A percentile compares a stretch with the other conserved stretches of the same genome.
These are phyloP conservation scores for Leccinum uliginosum DNA, from an alignment of 768 basidiomycete species.

Conservation along the genomic window DNA sequence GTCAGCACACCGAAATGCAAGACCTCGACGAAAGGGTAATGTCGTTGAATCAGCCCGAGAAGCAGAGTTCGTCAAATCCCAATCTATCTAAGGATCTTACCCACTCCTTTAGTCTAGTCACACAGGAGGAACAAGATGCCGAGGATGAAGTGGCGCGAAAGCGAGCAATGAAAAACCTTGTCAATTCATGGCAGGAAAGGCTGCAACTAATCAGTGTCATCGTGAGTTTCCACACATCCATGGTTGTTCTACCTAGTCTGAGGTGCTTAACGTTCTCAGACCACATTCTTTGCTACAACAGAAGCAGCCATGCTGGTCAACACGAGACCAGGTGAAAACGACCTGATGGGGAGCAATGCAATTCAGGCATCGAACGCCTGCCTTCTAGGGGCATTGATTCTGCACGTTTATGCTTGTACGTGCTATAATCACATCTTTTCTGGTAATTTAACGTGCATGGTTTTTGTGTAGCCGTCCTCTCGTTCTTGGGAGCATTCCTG, in stretches of 20 bases:
- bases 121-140: constrained; percentile 48
- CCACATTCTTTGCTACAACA: constrained; percentile 59
- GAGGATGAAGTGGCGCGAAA: constrained; percentile 42
- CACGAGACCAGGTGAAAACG: constrained; percentile 30
- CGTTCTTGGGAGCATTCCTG: constrained; percentile 55
- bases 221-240: constrained; percentile 34
- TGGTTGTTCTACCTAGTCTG: neutral
- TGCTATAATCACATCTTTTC: constrained; percentile 2
- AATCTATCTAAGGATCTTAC: neutral
- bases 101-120: constrained; percentile 26
- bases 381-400: constrained; percentile 48
- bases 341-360: constrained; percentile 8
- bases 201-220: constrained; percentile 58
- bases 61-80: constrained; percentile 15
- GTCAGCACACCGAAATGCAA: constrained; percentile 1
- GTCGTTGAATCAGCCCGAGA: constrained; percentile 4
- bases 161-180: constrained; percentile 45
- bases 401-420: constrained; percentile 51
- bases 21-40: constrained; percentile 15
- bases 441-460: neutral
- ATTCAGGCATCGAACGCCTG: constrained; percentile 40
- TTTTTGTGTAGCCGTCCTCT: constrained; percentile 32
- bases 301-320: constrained; percentile 51
- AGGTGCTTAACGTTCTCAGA: constrained; percentile 31
- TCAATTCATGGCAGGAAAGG: constrained; percentile 61